Conservation (phyloP, 2,329 filamentous ascomycete genomes). For the Fusarium tuaranense region DNA sequence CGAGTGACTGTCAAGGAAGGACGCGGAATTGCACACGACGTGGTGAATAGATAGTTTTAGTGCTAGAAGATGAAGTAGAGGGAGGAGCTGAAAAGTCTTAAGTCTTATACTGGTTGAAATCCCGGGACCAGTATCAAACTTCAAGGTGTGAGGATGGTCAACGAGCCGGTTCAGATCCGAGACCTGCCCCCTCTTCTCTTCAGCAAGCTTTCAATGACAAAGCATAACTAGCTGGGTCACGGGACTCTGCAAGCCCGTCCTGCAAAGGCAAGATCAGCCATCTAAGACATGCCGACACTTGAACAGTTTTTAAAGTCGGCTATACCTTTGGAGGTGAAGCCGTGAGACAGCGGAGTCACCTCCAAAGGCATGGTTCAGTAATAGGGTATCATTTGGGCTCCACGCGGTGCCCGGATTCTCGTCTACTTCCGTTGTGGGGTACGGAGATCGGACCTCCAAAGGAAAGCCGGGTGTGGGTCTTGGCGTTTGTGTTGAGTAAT, state of each 20-base stretch:
- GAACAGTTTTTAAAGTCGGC: background rate
- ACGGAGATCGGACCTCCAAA: background rate
- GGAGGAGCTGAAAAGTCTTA: background rate
- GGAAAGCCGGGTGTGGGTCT: background rate
- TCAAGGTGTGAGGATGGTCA: too few species aligned
- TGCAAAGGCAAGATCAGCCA: background rate
- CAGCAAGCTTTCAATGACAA: background rate
- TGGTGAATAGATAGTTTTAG: background rate
- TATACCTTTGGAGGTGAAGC: slow-evolving; percentile 12
- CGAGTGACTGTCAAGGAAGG: background rate
- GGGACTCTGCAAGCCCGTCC: background rate
- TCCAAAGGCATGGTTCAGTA: slow-evolving; percentile 9
- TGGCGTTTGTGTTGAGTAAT: background rate
- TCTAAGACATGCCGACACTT: background rate
- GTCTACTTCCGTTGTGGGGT: background rate
- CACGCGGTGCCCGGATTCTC: background rate
- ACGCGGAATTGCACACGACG: background rate
- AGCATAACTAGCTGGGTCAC: background rate
- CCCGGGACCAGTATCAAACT: background rate
- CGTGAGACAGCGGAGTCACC: background rate
- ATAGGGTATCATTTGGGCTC: background rate
- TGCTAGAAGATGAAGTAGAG: background rate
- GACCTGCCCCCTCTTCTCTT: background rate
- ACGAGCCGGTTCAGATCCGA: background rate
- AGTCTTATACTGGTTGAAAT: background rate